Percentiles rank a stretch among this genome's conserved stretches.
phyloP scores from a whole-genome alignment of 441 rosid species.

The Populus hybrid region DNA sequence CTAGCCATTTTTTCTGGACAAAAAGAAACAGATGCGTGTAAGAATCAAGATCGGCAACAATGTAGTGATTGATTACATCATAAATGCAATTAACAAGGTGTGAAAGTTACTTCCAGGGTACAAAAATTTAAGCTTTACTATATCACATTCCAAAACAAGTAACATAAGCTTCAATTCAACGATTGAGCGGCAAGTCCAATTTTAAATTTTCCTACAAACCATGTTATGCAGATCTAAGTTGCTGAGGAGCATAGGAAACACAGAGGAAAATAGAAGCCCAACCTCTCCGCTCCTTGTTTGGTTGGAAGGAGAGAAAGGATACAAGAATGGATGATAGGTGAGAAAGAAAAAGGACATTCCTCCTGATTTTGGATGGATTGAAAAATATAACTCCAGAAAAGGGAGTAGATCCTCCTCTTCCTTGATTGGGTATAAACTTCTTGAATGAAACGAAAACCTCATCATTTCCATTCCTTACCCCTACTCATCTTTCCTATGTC shows the following conservation, averaged over 20 bases:
- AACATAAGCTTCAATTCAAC: not conserved
- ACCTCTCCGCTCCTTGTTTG: not conserved
- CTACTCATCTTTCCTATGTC: not conserved
- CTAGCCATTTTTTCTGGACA: conserved; percentile 70
- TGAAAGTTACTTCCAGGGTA: not conserved
- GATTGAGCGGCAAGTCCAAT: not conserved
- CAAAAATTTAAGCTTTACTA: not conserved
- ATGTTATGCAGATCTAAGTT: not conserved
- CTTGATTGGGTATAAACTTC: not conserved
- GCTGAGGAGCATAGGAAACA: not conserved
- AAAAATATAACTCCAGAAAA: not conserved
- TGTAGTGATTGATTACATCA: not conserved
- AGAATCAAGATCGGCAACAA: conserved; percentile 14
- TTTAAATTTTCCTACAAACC: not conserved
- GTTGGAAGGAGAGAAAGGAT: not conserved
- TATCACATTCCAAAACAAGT: not conserved
- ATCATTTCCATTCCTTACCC: not conserved
- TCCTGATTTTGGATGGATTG: not conserved
- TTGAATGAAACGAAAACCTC: not conserved
- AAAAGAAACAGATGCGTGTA: conserved; percentile 5
- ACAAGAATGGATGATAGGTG: not conserved
- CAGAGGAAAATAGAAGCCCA: not conserved
- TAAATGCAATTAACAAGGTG: not conserved
- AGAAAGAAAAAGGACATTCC: not conserved
- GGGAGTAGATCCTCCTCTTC: not conserved